Evolutionary conservation across 2,329 filamentous ascomycete genomes (phyloP).

Genomic region (Sclerotinia trifoliorum): DNA sequence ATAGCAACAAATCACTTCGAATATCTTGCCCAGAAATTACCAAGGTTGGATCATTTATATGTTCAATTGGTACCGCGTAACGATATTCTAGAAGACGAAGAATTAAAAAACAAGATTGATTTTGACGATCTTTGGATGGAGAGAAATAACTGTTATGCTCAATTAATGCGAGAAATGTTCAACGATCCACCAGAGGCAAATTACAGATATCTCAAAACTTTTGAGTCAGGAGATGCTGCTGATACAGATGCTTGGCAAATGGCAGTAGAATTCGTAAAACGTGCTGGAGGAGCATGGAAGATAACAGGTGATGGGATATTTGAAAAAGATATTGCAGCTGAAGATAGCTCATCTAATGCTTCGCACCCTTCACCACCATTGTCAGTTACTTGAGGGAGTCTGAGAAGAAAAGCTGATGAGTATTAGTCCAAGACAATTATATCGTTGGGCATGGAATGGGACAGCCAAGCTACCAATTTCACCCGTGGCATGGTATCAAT

Average conservation of each 20-base stretch:
- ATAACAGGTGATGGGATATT: constrained; percentile 49
- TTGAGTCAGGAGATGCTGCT: constrained; percentile 51
- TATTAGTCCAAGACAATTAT: constrained; percentile 31
- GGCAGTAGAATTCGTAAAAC: constrained; percentile 45
- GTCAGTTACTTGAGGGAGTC: constrained; percentile 32
- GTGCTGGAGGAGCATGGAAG: constrained; percentile 45
- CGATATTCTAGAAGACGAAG: constrained; percentile 34
- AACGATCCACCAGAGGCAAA: constrained; percentile 37
- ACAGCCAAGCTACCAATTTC: constrained; percentile 33
- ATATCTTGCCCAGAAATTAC: constrained; percentile 49
- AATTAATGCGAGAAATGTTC: constrained; percentile 37
- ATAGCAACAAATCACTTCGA: constrained; percentile 60
- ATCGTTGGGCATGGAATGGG: constrained; percentile 37
- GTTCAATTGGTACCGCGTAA: constrained; percentile 50
- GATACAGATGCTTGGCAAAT: constrained; percentile 49
- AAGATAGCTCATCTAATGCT: neutral
- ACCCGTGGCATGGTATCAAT: constrained; percentile 30
- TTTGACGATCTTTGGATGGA: constrained; percentile 39
- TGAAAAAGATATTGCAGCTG: constrained; percentile 35
- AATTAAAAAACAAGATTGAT: constrained; percentile 3
- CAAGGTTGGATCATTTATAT: constrained; percentile 52
- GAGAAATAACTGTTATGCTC: constrained; percentile 38
- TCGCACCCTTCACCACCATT: constrained; percentile 24
- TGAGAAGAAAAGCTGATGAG: constrained; percentile 21
- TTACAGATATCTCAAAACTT: constrained; percentile 48